phyloP scores from a whole-genome alignment of 1,284 basidiomycete species.

The Cryptococcus sp. region DNA sequence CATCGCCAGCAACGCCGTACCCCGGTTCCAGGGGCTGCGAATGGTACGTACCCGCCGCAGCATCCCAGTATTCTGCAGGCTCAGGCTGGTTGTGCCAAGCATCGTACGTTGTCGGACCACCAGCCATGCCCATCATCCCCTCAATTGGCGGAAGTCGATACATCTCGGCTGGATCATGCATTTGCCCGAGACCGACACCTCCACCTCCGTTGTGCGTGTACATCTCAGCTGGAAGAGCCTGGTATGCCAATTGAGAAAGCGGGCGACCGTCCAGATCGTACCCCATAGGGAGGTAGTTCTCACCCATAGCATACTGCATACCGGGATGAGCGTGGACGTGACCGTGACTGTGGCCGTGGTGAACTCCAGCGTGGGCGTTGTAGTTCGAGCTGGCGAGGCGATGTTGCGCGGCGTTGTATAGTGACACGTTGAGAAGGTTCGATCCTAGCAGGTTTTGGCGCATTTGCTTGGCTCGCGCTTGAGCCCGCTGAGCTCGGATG shows the following conservation, averaged over 20 bases:
- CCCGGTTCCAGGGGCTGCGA: not conserved
- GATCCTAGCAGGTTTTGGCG: constrained; percentile 44
- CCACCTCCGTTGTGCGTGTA: constrained; percentile 1
- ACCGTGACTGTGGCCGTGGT: constrained; percentile 9
- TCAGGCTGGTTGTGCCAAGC: constrained; percentile 6
- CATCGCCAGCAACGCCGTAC: constrained; percentile 1
- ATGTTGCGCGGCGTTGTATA: constrained; percentile 31
- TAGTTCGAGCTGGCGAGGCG: constrained; percentile 11
- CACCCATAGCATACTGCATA: constrained; percentile 22
- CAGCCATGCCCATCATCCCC: constrained; percentile 17
- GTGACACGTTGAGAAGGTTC: constrained; percentile 37
- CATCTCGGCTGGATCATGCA: constrained; percentile 20
- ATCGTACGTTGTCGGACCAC: constrained; percentile 12
- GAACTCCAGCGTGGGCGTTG: constrained; percentile 21
- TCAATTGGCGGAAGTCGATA: constrained; percentile 38
- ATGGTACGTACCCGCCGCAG: not conserved
- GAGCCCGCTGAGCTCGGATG: constrained; percentile 42
- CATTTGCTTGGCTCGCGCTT: constrained; percentile 42
- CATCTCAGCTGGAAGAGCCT: constrained; percentile 2
- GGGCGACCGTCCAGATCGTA: constrained; percentile 32
- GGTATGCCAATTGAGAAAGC: constrained; percentile 4
- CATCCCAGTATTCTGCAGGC: constrained; percentile 19
- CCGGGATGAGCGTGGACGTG: constrained; percentile 5
- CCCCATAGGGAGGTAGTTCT: constrained; percentile 27
- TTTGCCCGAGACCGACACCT: not conserved